These are phyloP conservation scores for Brassica carinata DNA, from an alignment of 345 rosid species.

Conservation along the genomic window DNA sequence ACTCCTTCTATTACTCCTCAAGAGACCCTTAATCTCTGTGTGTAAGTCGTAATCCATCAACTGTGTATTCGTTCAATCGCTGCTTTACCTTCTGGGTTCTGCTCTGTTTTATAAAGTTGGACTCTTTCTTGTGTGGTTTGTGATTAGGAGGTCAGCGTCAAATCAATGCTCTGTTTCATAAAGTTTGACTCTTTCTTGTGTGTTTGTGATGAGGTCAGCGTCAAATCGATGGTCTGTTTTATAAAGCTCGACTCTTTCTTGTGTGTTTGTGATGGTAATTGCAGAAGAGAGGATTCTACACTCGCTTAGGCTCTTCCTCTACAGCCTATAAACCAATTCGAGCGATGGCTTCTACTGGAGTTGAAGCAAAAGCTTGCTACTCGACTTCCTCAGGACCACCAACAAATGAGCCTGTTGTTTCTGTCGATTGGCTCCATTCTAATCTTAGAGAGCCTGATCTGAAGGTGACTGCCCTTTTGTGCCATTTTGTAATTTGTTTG, in stretches of 20 bases:
- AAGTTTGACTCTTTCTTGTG: slow-evolving; percentile 11
- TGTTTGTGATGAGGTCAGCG: background rate
- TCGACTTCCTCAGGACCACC: slow-evolving; percentile 50
- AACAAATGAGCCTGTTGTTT: slow-evolving; percentile 72
- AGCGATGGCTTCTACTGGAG: slow-evolving; percentile 55
- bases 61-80: slow-evolving; percentile 12
- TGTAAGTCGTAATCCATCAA: slow-evolving; percentile 44
- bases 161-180: background rate
- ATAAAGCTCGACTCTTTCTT: background rate
- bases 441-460: slow-evolving; percentile 76
- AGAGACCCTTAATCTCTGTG: slow-evolving; percentile 38
- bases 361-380: slow-evolving; percentile 42
- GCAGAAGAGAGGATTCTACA: slow-evolving; percentile 51
- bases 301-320: slow-evolving; percentile 30
- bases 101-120: background rate
- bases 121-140: background rate
- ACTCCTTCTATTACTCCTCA: slow-evolving; percentile 25
- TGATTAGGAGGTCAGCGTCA: background rate
- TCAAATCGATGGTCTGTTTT: too few relatives aligned
- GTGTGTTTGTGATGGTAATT: slow-evolving; percentile 16
- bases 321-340: slow-evolving; percentile 38
- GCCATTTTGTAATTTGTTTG: background rate
- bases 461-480: slow-evolving; percentile 55
- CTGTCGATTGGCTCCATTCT: slow-evolving; percentile 91
- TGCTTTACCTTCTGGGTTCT: background rate